Evolutionary conservation across 1,284 basidiomycete genomes (phyloP), one percentile per base, ranked within the genome.

Genomic region (Naganishia sp.): DNA sequence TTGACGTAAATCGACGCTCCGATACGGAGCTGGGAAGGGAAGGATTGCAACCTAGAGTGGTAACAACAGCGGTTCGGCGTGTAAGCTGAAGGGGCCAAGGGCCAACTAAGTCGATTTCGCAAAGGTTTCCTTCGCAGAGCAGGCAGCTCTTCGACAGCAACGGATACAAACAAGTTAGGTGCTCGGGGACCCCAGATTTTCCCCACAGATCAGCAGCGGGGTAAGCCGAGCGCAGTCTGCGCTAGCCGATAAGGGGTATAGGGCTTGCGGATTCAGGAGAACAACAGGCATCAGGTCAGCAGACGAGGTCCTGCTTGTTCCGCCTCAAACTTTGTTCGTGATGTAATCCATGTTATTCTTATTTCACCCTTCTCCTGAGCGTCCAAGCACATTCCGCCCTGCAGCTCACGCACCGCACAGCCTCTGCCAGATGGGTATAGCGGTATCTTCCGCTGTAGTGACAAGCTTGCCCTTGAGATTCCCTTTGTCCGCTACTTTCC

Each of bases 231-330:
- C 47, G 47, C 47, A 21, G 47, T 25, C 25, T 23, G 47, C 47
- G 47, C 47, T 49, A 49, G 25, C 47, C 21, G 47, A 49, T 49
- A 49, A 49, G 21, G 45, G 47, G 47, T 49, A 49, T 49, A 49
- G 47, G 47, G 47, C 47, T 39, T 49, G 45, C 45, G 21, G 45
- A 46, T 18, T 46, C 35, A 39, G 35, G 35, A 39, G 35, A 10
- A 39, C 35, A 13, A 39, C 35, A 39, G 45, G 45, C 45, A n/a
- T 21, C 47, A 49, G n/a, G 25, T 49, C 47, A 49, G 47, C 47
- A 49, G 47, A 49, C 47, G 21, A 25, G 6, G 11, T 25, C 6
- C 47, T 49, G 21, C 21, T 25, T 49, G n/a, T 49, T 49, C 47
- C 21, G 18, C 47, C 47, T 13, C 35, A 39, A 39, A 39, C 35